Evolutionary conservation across 352 stramenopile genomes (phyloP), one percentile per base, ranked within the genome.

Genomic region (Phytophthora tubulina): DNA sequence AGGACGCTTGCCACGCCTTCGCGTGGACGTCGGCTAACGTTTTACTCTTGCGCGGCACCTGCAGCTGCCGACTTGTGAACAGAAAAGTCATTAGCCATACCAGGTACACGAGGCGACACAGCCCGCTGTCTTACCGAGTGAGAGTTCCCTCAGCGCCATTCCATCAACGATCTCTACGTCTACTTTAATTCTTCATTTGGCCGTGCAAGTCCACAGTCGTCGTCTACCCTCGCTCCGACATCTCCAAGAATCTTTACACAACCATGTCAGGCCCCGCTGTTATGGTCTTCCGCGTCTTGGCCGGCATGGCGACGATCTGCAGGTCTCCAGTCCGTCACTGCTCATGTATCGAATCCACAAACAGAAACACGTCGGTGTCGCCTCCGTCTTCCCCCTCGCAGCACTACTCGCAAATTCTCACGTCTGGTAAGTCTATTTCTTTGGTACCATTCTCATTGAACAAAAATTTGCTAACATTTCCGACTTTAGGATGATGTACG

Each of bases 301-400:
- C 75, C 10, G 73, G 72, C 10, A 68, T 79, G 60, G 57, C 76
- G 15, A 79, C 76, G 15, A 78, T 75, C 30, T 67, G 73, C 17
- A 85, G 75, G 78, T 78, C 51, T 67, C 80, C 53, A 88, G 80
- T 54, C 80, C 78, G 1, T 72, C 75, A 13, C 61, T 81, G 8
- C 61, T 78, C 6, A 72, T 88, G 38, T 79, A 75, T 53, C 76
- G 64, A 44, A 84, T 88, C 64, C 76, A 80, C 73, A 77, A 73
- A 48, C 60, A 67, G 36, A 84, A 82, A 39, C 57, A 76, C 33
- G 67, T 85, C 44, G 80, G 72, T 10, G 58, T 78, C 15, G 53
- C 69, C 4, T 85, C 79, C 36, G 71, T 88, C 10, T 60, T 85
- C 35, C 77, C 80, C 33, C 65, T 88, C 4, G 73, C 75, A 9